Conservation (phyloP, 2,329 filamentous ascomycete species). For the Knoxdaviesia capensis region DNA sequence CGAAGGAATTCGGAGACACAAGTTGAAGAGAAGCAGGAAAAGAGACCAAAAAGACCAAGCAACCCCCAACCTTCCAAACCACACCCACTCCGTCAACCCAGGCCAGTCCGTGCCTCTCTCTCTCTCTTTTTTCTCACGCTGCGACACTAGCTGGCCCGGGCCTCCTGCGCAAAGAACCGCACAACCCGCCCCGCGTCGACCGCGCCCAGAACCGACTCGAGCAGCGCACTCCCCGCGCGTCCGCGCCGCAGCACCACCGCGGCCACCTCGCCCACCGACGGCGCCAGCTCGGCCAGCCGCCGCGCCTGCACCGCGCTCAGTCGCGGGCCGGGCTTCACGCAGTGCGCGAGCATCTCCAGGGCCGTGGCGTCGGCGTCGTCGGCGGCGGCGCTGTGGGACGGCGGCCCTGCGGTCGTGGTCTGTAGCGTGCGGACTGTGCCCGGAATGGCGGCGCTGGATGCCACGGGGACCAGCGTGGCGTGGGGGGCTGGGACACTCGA, state of each 20-base stretch:
- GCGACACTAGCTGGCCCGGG: too few species aligned
- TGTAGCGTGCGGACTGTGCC: constrained; percentile 17
- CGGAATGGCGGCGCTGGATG: constrained; percentile 14
- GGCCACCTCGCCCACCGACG: constrained; percentile 1
- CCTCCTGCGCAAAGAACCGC: constrained; percentile 10
- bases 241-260: constrained; percentile 10
- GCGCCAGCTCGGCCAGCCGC: constrained; percentile 11
- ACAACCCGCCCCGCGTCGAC: constrained; percentile 11
- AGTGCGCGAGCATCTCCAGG: constrained; percentile 8
- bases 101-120: too few species aligned
- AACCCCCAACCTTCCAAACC: too few species aligned
- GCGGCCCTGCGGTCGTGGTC: constrained; percentile 8
- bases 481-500: too few species aligned
- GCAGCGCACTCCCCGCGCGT: constrained; percentile 1
- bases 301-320: constrained; percentile 10
- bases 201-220: constrained; percentile 8
- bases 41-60: too few species aligned
- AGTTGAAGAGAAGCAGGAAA: too few species aligned
- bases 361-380: neutral
- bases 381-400: too few species aligned
- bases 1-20: too few species aligned
- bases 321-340: constrained; percentile 9
- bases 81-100: too few species aligned
- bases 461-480: constrained; percentile 23
- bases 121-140: too few species aligned